Base-by-base conservation (phyloP, 2,329 filamentous ascomycete species). In the Fusarium concolor region DNA sequence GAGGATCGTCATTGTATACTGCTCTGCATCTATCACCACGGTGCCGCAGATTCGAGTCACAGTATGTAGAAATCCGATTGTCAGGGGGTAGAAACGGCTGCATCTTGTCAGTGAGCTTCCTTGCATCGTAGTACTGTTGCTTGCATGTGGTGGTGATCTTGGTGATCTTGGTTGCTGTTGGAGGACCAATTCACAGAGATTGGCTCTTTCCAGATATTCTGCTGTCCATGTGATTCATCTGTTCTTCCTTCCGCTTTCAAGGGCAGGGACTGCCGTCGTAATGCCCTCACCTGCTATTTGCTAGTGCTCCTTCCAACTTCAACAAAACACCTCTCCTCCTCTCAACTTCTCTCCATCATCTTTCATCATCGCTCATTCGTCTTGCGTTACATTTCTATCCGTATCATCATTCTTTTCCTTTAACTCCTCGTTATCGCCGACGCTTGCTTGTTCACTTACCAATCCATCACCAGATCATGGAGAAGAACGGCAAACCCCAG, bases 351-450 rank as follows among this genome's bases (percentile, higher is more conserved):
- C 29, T 51, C 18, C 26, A 29, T 17, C 57, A 56, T 52, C 54
- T 52, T 47, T n/a, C 28, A n/a, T 20, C 18, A 29, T 18, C 45
- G 37, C 22, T 45, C 37, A n/a, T 42, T 47, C 22, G 20, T 31
- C n/a, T 45, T 37, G 17, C 18, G 18, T 39, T 56, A 1, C 20
- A 15, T 45, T 26, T 50, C 38, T 28, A 35, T 14, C 8, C 33
- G 15, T 35, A 35, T 29, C 39, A 43, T 38, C 53, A 51, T 31
- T 56, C 44, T 43, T 49, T 46, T 59, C 50, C 41, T 52, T 35
- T 45, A 22, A 31, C 17, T 24, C 15, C 35, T 24, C 11, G 26
- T 51, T 31, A 31, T 12, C 28, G 42, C 47, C 41, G 10, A 9
- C 24, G 20, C 24, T 18, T 35, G 17, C 46, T 11, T 7, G 20